These are phyloP conservation scores for Entomortierella chlamydospora DNA, from an alignment of 192 early-diverging fungal species.

Conservation along the genomic window DNA sequence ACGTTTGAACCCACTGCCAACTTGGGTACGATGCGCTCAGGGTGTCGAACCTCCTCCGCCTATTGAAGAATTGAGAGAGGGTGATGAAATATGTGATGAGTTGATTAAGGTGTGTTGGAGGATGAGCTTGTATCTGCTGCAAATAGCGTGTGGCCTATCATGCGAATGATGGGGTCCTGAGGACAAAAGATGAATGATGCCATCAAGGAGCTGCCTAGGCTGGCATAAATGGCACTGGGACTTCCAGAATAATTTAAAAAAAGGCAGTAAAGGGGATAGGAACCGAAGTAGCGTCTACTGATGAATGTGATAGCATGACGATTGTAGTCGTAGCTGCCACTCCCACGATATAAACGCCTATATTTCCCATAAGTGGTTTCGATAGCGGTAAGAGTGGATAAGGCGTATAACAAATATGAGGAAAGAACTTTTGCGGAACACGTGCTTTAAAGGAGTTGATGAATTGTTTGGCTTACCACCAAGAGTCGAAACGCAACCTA, in stretches of 20 bases:
- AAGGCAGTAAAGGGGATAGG: slow-evolving; percentile 41
- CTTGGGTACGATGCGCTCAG: slow-evolving; percentile 25
- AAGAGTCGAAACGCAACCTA: slow-evolving; percentile 27
- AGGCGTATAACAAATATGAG: too few relatives aligned
- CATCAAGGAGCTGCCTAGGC: slow-evolving; percentile 36
- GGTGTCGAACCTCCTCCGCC: slow-evolving; percentile 34
- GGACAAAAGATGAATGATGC: slow-evolving; percentile 49
- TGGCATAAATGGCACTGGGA: slow-evolving; percentile 26
- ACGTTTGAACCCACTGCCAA: slow-evolving; percentile 19
- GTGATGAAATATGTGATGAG: not conserved
- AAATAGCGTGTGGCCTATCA: slow-evolving; percentile 10
- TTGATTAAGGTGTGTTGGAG: not conserved
- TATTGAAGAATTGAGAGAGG: not conserved
- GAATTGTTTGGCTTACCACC: slow-evolving; percentile 23
- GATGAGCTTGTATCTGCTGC: not conserved
- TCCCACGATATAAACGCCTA: slow-evolving; percentile 25
- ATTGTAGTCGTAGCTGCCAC: slow-evolving; percentile 23
- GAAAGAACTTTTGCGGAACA: too few relatives aligned
- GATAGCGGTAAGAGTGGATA: not conserved
- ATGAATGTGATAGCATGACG: slow-evolving; percentile 20
- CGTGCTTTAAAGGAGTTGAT: too few relatives aligned
- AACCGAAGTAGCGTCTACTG: slow-evolving; percentile 7
- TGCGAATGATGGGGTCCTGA: slow-evolving; percentile 38
- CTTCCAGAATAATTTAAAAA: slow-evolving; percentile 48
- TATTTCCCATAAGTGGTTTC: not conserved